phyloP scores from a whole-genome alignment of 1,284 basidiomycete genomes.

The Puccinia horiana region DNA sequence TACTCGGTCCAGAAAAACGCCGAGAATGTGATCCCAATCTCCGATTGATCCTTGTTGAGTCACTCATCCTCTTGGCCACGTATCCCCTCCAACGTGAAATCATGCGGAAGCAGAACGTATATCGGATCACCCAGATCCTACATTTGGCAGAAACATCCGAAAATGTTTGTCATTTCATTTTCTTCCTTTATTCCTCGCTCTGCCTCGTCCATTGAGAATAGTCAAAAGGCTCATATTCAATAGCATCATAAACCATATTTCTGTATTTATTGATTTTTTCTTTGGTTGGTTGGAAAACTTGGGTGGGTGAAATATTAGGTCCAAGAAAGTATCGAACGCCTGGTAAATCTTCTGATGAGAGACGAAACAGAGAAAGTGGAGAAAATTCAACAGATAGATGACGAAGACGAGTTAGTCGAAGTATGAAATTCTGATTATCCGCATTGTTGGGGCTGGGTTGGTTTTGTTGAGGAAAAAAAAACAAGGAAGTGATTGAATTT shows the following conservation, averaged over 20 bases:
- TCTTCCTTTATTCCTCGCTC: background rate
- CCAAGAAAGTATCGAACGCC: conserved; percentile 69
- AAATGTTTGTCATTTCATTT: conserved; percentile 61
- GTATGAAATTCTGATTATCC: background rate
- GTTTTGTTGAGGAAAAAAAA: no score
- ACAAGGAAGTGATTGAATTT: no score
- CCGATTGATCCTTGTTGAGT: conserved; percentile 82
- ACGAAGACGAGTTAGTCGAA: conserved; percentile 44
- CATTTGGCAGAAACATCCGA: conserved; percentile 80
- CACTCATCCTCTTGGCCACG: conserved; percentile 82
- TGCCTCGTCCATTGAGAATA: background rate
- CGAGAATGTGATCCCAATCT: conserved; percentile 79
- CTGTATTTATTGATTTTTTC: background rate
- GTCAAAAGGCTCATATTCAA: background rate
- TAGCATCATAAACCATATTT: background rate
- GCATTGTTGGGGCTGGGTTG: no score
- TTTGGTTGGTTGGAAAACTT: background rate
- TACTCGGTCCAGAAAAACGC: conserved; percentile 79
- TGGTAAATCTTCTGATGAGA: conserved; percentile 74
- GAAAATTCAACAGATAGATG: background rate
- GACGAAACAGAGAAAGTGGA: conserved; percentile 65
- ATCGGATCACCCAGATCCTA: conserved; percentile 77
- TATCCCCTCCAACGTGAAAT: conserved; percentile 82
- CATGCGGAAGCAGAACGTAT: conserved; percentile 77
- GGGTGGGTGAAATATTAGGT: conserved; percentile 60